Conservation (phyloP, 306 rosid genomes). For the Morella rubra region DNA sequence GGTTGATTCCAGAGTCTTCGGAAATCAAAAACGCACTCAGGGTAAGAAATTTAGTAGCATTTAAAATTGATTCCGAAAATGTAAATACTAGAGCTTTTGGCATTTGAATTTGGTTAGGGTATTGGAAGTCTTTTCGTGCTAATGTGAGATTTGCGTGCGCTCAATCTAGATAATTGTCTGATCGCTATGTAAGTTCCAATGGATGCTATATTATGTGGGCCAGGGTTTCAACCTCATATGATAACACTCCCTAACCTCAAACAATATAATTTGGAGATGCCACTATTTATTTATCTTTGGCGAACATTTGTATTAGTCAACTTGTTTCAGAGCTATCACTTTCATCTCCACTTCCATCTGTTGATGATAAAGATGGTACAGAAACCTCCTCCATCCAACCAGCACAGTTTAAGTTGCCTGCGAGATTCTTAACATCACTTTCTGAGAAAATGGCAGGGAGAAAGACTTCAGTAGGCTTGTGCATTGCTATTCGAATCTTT, state of each 20-base stretch:
- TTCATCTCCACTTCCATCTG: background rate
- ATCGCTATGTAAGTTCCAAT: background rate
- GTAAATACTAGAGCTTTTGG: background rate
- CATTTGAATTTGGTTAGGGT: background rate
- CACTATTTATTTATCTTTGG: background rate
- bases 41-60: conserved; percentile 41
- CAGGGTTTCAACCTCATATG: background rate
- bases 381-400: background rate
- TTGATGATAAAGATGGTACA: background rate
- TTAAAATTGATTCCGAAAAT: background rate
- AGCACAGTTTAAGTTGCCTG: background rate
- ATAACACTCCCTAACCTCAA: background rate
- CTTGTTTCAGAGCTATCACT: background rate
- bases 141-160: background rate
- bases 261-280: background rate
- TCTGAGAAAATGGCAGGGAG: background rate
- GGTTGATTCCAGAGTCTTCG: conserved; percentile 82
- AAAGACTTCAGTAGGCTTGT: background rate
- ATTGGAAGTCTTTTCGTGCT: background rate
- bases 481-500: background rate
- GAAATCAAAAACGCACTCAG: conserved; percentile 67
- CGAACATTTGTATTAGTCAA: background rate
- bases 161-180: background rate
- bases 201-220: background rate
- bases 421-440: background rate